phyloP scores from a whole-genome alignment of 805 yeast species.

The Martiniozyma abietophila region DNA sequence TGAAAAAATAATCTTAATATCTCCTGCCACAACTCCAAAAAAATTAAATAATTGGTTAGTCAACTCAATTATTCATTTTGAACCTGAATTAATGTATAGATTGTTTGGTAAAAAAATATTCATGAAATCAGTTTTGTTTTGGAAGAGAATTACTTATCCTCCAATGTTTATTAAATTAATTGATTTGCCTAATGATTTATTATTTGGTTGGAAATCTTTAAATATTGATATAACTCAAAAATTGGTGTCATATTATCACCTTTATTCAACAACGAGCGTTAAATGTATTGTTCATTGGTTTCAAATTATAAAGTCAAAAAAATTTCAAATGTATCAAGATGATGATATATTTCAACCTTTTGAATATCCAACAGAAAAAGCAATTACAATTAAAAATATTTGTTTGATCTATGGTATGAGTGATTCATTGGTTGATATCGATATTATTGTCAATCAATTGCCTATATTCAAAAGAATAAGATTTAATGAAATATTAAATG shows the following conservation, averaged over 20 bases:
- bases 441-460: conserved; percentile 45
- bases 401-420: conserved; percentile 69
- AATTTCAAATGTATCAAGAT: conserved; percentile 88
- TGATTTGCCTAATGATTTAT: conserved; percentile 54
- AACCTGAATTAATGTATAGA: conserved; percentile 63
- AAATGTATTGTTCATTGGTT: conserved; percentile 96
- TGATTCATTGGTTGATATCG: conserved; percentile 83
- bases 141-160: conserved; percentile 74
- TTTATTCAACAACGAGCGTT: conserved; percentile 86
- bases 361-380: conserved; percentile 31
- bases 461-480: conserved; percentile 26
- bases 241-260: conserved; percentile 70
- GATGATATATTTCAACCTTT: conserved; percentile 45
- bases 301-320: conserved; percentile 68
- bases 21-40: conserved; percentile 93
- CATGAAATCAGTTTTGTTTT: conserved; percentile 50
- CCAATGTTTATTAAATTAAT: conserved; percentile 64
- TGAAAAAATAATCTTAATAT: conserved; percentile 42
- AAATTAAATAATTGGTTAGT: conserved; percentile 71
- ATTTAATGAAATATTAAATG: conserved; percentile 8
- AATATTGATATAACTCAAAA: conserved; percentile 73
- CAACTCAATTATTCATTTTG: conserved; percentile 66
- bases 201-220: conserved; percentile 72
- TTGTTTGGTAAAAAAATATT: conserved; percentile 70
- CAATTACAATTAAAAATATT: conserved; percentile 56